phyloP scores from a whole-genome alignment of 2,329 filamentous ascomycete genomes.

The Furcasterigmium sp. region DNA sequence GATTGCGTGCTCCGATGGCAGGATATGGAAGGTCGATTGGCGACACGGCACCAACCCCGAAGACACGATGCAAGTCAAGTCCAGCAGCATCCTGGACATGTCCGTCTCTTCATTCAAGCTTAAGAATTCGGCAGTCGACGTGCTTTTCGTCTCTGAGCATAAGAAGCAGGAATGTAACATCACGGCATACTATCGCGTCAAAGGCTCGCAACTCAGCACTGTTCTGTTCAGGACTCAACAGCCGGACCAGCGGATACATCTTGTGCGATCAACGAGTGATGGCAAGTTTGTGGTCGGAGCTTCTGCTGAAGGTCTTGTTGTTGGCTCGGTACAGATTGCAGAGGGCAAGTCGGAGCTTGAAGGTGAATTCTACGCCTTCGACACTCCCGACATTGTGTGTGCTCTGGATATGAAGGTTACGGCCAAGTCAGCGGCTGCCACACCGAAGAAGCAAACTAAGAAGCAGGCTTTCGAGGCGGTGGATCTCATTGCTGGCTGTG shows the following conservation, averaged over 20 bases:
- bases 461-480: conserved; percentile 35
- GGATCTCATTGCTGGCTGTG: conserved; percentile 75
- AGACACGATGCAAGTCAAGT: conserved; percentile 35
- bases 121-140: conserved; percentile 30
- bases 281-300: conserved; percentile 50
- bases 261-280: conserved; percentile 43
- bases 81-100: conserved; percentile 40
- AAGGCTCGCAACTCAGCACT: conserved; percentile 19
- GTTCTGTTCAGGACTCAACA: conserved; percentile 30
- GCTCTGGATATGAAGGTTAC: conserved; percentile 57
- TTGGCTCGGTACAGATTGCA: conserved; percentile 46
- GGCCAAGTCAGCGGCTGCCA: conserved; percentile 12
- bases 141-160: conserved; percentile 24
- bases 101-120: conserved; percentile 32
- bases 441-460: conserved; percentile 19
- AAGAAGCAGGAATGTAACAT: conserved; percentile 23
- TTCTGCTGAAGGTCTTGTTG: conserved; percentile 41
- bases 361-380: conserved; percentile 54
- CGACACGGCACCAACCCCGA: conserved; percentile 37
- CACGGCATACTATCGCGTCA: conserved; percentile 37
- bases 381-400: conserved; percentile 58
- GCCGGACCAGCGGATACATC: conserved; percentile 26
- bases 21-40: conserved; percentile 56
- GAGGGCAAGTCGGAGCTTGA: conserved; percentile 29
- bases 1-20: conserved; percentile 55